Conservation (phyloP, 768 basidiomycete genomes). For the Hericium coralloides region DNA sequence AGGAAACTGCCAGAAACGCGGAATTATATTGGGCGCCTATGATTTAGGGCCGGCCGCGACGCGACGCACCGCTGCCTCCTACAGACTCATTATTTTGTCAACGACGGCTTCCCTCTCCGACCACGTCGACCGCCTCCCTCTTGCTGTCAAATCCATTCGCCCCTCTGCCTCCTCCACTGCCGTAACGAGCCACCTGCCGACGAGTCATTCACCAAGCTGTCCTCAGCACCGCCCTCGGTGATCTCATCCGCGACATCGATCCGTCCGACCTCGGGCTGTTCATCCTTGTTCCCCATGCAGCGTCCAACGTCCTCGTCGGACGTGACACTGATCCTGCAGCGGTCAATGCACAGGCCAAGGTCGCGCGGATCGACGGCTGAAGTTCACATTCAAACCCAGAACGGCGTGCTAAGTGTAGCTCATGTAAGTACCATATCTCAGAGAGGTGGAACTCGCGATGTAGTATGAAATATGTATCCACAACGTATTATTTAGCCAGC, state of each 20-base stretch:
- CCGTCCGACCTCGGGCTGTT: constrained; percentile 74
- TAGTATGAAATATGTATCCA: too few relatives aligned
- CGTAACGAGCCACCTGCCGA: background rate
- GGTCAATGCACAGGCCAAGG: constrained; percentile 25
- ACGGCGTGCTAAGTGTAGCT: too few relatives aligned
- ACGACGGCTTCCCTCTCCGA: constrained; percentile 51
- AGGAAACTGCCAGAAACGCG: background rate
- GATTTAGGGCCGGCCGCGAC: constrained; percentile 1
- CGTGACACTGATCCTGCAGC: constrained; percentile 23
- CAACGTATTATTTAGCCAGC: too few relatives aligned
- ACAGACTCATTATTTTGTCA: too few relatives aligned
- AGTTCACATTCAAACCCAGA: too few relatives aligned
- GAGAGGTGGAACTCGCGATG: too few relatives aligned
- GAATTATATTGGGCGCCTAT: background rate
- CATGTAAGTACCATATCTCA: too few relatives aligned
- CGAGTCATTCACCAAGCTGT: constrained; percentile 61
- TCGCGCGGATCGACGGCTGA: constrained; percentile 59
- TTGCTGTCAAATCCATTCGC: constrained; percentile 44
- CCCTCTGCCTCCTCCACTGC: constrained; percentile 30
- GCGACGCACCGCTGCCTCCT: background rate
- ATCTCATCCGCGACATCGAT: constrained; percentile 75
- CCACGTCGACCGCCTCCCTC: constrained; percentile 57
- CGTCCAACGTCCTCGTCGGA: constrained; percentile 16
- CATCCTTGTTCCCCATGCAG: constrained; percentile 35
- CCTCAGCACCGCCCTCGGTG: constrained; percentile 52